Conservation (phyloP, 2,329 filamentous ascomycete species). For the Fusarium compactum region DNA sequence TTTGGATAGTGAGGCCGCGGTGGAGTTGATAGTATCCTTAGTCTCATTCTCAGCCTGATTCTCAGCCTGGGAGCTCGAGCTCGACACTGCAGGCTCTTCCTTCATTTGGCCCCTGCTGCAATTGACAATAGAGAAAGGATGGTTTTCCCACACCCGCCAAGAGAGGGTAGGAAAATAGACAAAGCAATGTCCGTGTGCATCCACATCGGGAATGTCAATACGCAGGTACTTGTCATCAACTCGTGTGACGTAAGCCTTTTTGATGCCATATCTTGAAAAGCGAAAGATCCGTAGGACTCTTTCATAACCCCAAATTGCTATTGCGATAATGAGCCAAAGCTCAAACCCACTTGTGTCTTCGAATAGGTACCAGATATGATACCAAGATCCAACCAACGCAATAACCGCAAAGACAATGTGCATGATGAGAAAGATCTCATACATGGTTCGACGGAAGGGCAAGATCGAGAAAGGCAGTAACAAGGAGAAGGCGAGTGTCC, state of each 20-base stretch:
- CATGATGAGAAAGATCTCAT: constrained; percentile 59
- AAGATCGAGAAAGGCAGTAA: constrained; percentile 52
- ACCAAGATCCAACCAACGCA: constrained; percentile 57
- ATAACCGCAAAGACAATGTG: constrained; percentile 59
- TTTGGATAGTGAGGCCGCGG: constrained; percentile 13
- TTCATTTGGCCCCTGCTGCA: constrained; percentile 23
- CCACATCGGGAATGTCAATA: constrained; percentile 46
- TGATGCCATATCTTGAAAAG: constrained; percentile 41
- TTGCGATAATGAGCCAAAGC: constrained; percentile 47
- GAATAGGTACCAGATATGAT: constrained; percentile 56
- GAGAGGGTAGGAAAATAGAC: constrained; percentile 49
- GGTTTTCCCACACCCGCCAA: constrained; percentile 52
- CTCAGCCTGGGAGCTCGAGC: constrained; percentile 15
- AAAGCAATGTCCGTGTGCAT: constrained; percentile 48
- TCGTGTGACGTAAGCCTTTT: constrained; percentile 45
- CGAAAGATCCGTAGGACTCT: constrained; percentile 43
- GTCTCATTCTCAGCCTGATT: constrained; percentile 32
- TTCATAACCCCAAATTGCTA: constrained; percentile 49
- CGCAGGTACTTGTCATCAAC: constrained; percentile 50
- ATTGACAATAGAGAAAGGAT: constrained; percentile 50
- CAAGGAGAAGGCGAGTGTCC: constrained; percentile 50
- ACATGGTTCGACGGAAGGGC: constrained; percentile 53
- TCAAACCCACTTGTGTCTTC: constrained; percentile 58
- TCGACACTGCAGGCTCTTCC: not conserved
- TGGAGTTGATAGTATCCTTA: constrained; percentile 1